Evolutionary conservation across 1,284 basidiomycete species (phyloP).

Genomic region (Tausonia pullulans): DNA sequence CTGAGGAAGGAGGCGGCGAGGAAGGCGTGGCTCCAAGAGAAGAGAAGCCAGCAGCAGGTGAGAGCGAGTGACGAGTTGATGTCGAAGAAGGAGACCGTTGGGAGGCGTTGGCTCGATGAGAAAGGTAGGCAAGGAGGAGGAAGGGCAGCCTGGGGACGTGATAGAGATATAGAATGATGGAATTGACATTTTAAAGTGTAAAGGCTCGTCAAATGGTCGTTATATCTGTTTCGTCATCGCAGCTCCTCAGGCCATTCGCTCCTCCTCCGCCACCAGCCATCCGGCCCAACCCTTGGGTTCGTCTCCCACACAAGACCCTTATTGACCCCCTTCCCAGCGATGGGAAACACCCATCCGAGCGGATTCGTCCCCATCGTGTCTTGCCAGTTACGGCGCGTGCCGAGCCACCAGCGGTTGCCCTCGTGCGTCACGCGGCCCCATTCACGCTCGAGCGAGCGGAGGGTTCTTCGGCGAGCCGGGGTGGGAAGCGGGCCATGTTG

Average conservation of each 20-base stretch:
- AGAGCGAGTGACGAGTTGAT: no score
- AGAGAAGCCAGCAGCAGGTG: no score
- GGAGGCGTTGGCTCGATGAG: no score
- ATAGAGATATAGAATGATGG: no score
- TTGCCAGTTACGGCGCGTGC: slow-evolving; percentile 53
- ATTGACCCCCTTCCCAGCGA: slow-evolving; percentile 47
- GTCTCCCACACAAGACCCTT: slow-evolving; percentile 49
- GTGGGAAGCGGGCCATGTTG: neutral
- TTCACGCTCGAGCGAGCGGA: slow-evolving; percentile 26
- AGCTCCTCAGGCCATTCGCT: slow-evolving; percentile 58
- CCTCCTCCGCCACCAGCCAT: slow-evolving; percentile 55
- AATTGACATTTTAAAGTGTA: no score
- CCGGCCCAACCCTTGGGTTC: slow-evolving; percentile 60
- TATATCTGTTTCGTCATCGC: slow-evolving; percentile 30
- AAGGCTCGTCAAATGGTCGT: no score
- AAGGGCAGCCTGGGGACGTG: no score
- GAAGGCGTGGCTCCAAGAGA: no score
- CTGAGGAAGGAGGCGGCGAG: no score
- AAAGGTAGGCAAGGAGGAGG: no score
- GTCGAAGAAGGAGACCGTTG: no score
- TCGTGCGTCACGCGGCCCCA: slow-evolving; percentile 63
- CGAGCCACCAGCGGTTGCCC: slow-evolving; percentile 79
- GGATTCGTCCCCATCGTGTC: slow-evolving; percentile 57
- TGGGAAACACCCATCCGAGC: slow-evolving; percentile 62
- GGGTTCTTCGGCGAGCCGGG: neutral